Evolutionary conservation across 768 basidiomycete genomes (phyloP), one percentile per base, ranked within the genome.

Genomic region (Kwoniella europaea): DNA sequence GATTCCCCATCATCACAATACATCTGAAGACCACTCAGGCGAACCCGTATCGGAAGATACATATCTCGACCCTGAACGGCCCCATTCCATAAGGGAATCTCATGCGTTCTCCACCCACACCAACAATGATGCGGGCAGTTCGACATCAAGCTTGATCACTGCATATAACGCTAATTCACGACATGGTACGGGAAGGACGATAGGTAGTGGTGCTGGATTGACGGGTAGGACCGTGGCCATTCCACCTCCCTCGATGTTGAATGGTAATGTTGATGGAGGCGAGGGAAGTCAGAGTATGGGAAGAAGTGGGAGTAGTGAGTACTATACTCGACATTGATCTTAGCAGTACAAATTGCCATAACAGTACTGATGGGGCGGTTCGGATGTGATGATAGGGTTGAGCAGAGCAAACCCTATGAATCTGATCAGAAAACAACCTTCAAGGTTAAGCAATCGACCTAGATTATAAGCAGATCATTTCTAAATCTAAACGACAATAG

Each of bases 181-280:
- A 18, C 42, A n/a, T 29, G 53, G 59, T 27, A 42, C 13, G 20
- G 35, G 54, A 12, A 53, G 65, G 16, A 65, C 64, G 1, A 65
- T 65, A 56, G 64, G 56, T 27, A 63, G 61, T 57, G 68, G 68
- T 22, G 68, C 68, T 55, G 68, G 68, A 50, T 58, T 69, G 53
- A 69, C 61, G 7, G 68, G 61, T 9, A 63, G 61, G 20, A 57
- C 68, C 1, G 52, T 69, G 42, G 68, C 53, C 35, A 63, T 69
- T 22, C 68, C 68, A 6, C 61, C 61, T 10, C 64, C 64, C 1
- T 18, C 29, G 10, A 16, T 12, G 16, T 10, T 24, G 22, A 20
- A 63, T 16, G 22, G 4, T 22, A 54, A 22, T 54, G 16, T 18
- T 2, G 54, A 44, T 2, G n/a, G 27, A 10, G 43, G 53, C 42